Conservation (phyloP, 345 rosid genomes). For the Corchorus olitorius region DNA sequence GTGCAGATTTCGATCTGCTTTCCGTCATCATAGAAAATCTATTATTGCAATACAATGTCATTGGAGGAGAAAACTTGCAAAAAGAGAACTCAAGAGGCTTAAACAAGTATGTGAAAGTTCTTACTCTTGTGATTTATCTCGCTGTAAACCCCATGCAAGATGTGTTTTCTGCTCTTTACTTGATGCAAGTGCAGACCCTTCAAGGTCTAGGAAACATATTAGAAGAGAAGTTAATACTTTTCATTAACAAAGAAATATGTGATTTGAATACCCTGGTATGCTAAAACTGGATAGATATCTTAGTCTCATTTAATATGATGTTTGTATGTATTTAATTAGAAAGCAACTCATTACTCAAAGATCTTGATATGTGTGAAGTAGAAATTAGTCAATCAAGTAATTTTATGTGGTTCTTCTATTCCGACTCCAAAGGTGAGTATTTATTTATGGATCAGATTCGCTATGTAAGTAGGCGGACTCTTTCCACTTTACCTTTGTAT, state of each 20-base stretch:
- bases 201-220: not conserved
- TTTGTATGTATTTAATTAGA: not conserved
- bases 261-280: not conserved
- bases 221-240: not conserved
- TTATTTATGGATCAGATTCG: not conserved
- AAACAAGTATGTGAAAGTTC: conserved; percentile 53
- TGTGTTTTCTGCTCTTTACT: conserved; percentile 2
- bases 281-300: not conserved
- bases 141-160: not conserved
- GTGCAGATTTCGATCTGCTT: conserved; percentile 65
- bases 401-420: not conserved
- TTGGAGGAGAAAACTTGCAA: conserved; percentile 90
- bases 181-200: conserved; percentile 1
- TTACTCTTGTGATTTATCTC: conserved; percentile 14
- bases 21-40: conserved; percentile 55
- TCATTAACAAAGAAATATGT: not conserved
- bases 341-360: not conserved
- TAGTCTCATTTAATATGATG: conserved; percentile 8
- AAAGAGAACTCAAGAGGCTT: conserved; percentile 74
- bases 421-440: not conserved
- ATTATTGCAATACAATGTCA: conserved; percentile 82
- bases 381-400: not conserved
- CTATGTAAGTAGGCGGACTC: not conserved
- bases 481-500: not conserved
- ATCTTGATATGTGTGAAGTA: not conserved